Conservation (phyloP, 495 filamentous ascomycete genomes). For the Trichoderma parareesei region DNA sequence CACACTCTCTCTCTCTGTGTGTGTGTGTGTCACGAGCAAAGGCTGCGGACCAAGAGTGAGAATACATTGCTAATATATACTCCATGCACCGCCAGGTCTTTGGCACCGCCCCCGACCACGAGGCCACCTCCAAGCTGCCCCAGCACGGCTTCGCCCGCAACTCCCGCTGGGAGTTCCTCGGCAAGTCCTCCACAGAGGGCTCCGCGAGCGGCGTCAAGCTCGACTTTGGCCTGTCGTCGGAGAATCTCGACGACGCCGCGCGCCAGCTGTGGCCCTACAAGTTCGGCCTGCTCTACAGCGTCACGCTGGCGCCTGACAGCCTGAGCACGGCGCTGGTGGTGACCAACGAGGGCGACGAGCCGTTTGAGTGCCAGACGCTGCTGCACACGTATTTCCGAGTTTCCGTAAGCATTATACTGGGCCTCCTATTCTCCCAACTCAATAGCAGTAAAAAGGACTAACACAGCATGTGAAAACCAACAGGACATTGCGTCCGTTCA, state of each 20-base stretch:
- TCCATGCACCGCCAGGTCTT: constrained; percentile 57
- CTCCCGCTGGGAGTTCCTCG: constrained; percentile 67
- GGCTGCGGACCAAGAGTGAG: background rate
- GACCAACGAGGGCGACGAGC: constrained; percentile 70
- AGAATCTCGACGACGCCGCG: constrained; percentile 55
- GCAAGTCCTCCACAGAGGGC: constrained; percentile 57
- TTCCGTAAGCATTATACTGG: constrained; percentile 41
- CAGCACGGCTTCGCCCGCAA: constrained; percentile 96
- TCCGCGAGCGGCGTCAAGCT: constrained; percentile 65
- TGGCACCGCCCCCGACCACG: constrained; percentile 66
- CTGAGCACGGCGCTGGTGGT: constrained; percentile 80
- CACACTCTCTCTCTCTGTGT: background rate
- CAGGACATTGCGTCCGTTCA: constrained; percentile 67
- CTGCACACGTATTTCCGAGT: constrained; percentile 86
- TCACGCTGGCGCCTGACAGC: constrained; percentile 66
- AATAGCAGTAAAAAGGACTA: background rate
- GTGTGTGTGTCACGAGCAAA: background rate
- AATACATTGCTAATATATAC: too few species aligned
- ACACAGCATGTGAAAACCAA: background rate
- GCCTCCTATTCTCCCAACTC: too few species aligned
- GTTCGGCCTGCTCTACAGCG: constrained; percentile 87
- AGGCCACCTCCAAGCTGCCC: constrained; percentile 63
- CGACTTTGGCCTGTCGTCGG: constrained; percentile 81
- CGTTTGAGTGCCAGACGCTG: constrained; percentile 85
- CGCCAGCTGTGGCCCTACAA: constrained; percentile 67